Evolutionary conservation across 2,329 filamentous ascomycete species (phyloP), one percentile per base, ranked within the genome.

Genomic region (Hypoxylon sp.): DNA sequence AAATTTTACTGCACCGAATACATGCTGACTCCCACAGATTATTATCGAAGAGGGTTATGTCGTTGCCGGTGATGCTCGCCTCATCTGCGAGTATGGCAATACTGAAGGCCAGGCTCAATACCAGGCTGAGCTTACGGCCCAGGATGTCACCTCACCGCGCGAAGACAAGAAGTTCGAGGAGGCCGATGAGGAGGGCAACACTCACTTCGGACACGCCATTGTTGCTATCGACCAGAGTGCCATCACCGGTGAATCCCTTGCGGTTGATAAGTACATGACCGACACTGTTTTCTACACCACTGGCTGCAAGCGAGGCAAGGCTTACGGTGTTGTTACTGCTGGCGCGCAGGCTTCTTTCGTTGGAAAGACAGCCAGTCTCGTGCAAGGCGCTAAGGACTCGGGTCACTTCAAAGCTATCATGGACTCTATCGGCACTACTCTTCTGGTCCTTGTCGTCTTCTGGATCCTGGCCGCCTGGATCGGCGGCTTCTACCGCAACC

Each of bases 361-460:
- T 74, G 87, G 87, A 79, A 86, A 86, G 77, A 89, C 87, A 70
- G 87, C 87, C 67, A 82, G 82, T 70, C 81, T 90, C 58, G 87
- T 89, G 48, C 83, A 88, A 77, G 87, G 87, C 69, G 87, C 87
- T 67, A 80, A 88, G 78, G 87, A 89, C 74, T 81, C 84, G 69
- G 87, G 87, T 81, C 86, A 88, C 77, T 89, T 89, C 84, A 90
- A 90, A 80, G 87, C 87, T 69, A 88, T 90, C 83, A 90, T 90
- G 87, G 87, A 90, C 83, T 87, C 83, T 73, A 90, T 90, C 70
- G 87, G 87, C 77, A 88, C 86, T 62, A 79, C 84, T 65, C 81
- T 90, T 55, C 80, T 90, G 69, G 87, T 90, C 72, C 79, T 90
- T 66, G 87, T 89, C 79, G 86, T 89, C 74, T 86, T 87, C 79